These are phyloP conservation scores for Filosporella fistucella DNA, from an alignment of 495 filamentous ascomycete genomes.

Conservation along the genomic window DNA sequence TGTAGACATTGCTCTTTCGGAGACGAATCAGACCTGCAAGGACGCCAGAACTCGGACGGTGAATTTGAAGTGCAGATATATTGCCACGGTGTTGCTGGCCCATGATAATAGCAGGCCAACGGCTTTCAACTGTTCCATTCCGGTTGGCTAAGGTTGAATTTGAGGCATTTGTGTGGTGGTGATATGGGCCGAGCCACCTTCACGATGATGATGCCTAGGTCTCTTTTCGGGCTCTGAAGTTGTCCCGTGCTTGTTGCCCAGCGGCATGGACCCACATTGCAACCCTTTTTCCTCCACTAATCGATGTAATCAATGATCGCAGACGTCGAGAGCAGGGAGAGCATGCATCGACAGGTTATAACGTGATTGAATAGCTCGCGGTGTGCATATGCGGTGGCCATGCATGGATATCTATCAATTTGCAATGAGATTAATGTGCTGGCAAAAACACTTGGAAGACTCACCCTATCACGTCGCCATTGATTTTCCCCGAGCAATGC, in stretches of 20 bases:
- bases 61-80: too few species aligned
- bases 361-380: constrained; percentile 18
- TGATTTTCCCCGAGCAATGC: not conserved
- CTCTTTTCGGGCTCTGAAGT: not conserved
- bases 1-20: too few species aligned
- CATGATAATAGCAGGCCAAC: not conserved
- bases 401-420: constrained; percentile 15
- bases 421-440: constrained; percentile 10
- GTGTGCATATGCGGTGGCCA: constrained; percentile 11
- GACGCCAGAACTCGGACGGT: too few species aligned
- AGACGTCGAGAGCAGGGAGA: constrained; percentile 3
- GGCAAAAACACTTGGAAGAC: constrained; percentile 7
- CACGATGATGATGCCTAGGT: constrained; percentile 1
- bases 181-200: constrained; percentile 1
- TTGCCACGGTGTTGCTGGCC: not conserved
- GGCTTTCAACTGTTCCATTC: constrained; percentile 2
- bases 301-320: not conserved
- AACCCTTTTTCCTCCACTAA: constrained; percentile 18
- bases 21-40: too few species aligned
- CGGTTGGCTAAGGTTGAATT: constrained; percentile 8
- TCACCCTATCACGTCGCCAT: constrained; percentile 11
- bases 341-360: constrained; percentile 17
- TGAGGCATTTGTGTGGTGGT: constrained; percentile 17
- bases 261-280: constrained; percentile 10
- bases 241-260: constrained; percentile 15